Base-by-base conservation (phyloP, 2,329 filamentous ascomycete genomes). In the Calycina herbarum region DNA sequence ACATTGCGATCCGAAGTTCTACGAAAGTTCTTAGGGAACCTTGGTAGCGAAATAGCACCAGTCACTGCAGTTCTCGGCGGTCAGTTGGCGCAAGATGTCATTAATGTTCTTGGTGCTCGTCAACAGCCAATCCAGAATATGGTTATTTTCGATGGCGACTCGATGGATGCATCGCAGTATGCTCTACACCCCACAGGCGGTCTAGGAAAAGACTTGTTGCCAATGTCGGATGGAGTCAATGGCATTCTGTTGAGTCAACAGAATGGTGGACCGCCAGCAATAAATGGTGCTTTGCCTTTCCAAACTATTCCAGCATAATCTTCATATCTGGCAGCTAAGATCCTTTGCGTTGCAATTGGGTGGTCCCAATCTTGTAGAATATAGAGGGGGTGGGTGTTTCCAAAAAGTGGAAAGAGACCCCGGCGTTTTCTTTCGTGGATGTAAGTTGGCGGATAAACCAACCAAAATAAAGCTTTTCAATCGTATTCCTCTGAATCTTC, bases 91-190 rank as follows among this genome's bases (percentile, higher is more conserved):
- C 95, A 99, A 79, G 95, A 99, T 76, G 93, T 97, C 61, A 98
- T 99, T 79, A 98, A 98, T 74, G 94, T 97, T 38, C 85, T 98
- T 5, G 93, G 94, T 59, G 88, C 91, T 76, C 88, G 91, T 51
- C 93, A 98, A 79, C 95, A 97, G 78, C 95, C 95, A 0, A 90
- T 99, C 54, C 95, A 99, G 80, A 99, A 99, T 77, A 87, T 97
- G 76, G 85, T 97, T 60, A 82, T 98, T 24, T 97, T 98, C 73
- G 93, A 98, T 76, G 94, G 94, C 15, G 91, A 92, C 71, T 85
- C 84, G 57, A 91, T 92, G 78, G 86, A 91, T 70, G 92, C 90
- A 0, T 88, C 88, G 1, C 88, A 95, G 70, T 97, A 95, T 76
- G 85, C 93, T 1, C 82, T 98, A 54, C 92, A 96, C 75, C 92